A percentile compares a stretch with the other conserved stretches of the same genome.
Conservation (phyloP, 345 rosid genomes). For the Ceriops tagal region DNA sequence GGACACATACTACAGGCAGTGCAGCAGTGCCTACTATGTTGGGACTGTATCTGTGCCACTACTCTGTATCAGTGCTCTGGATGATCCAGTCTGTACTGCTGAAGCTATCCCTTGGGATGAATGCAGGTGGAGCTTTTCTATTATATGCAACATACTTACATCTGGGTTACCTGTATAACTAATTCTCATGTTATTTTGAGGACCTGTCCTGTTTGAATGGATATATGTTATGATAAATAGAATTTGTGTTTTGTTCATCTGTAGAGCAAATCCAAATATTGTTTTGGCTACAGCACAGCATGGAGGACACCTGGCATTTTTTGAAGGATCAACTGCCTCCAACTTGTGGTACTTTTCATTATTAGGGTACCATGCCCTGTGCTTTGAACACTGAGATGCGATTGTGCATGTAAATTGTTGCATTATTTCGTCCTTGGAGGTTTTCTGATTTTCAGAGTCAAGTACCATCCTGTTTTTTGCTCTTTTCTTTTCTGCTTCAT, state of each 20-base stretch:
- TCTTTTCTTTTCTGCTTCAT: no score
- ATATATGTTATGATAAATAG: neutral
- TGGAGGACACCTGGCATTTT: conserved; percentile 91
- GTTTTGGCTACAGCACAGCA: conserved; percentile 67
- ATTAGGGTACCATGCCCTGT: neutral
- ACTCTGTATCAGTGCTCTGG: conserved; percentile 83
- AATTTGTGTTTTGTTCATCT: neutral
- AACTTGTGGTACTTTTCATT: conserved; percentile 51
- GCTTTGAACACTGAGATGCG: neutral
- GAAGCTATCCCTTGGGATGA: conserved; percentile 99
- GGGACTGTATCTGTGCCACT: conserved; percentile 66
- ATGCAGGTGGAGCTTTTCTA: conserved; percentile 57
- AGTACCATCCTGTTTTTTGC: no score
- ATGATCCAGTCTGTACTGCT: conserved; percentile 85
- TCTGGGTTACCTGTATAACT: neutral
- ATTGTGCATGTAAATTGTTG: neutral
- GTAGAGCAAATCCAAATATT: conserved; percentile 71
- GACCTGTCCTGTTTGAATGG: conserved; percentile 8
- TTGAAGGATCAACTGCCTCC: conserved; percentile 71
- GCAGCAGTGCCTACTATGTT: conserved; percentile 68
- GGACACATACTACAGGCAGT: conserved; percentile 74
- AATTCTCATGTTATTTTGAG: conserved; percentile 12
- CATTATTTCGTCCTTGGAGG: neutral
- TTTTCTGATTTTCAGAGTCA: no score
- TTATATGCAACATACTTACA: no score